phyloP scores from a whole-genome alignment of 805 yeast species.

The Teunomyces aglyptinius region DNA sequence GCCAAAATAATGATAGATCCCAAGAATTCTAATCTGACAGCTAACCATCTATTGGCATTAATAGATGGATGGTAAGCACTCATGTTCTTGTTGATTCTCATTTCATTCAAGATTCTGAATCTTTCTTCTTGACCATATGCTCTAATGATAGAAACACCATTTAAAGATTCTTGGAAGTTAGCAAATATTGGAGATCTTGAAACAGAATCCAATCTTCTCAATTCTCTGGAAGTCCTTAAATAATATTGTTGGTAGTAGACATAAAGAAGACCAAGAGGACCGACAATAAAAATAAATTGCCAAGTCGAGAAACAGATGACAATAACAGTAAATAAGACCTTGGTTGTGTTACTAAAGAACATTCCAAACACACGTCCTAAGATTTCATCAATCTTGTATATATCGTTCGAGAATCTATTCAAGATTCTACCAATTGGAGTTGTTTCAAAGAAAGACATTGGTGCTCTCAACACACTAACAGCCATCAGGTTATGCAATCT shows the following conservation, averaged over 20 bases:
- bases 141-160: conserved; percentile 72
- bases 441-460: conserved; percentile 94
- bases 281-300: conserved; percentile 68
- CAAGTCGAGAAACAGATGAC: conserved; percentile 89
- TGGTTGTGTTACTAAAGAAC: conserved; percentile 60
- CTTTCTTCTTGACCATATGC: conserved; percentile 68
- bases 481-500: conserved; percentile 77
- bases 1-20: conserved; percentile 87
- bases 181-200: conserved; percentile 80
- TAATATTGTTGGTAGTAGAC: conserved; percentile 74
- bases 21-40: conserved; percentile 86
- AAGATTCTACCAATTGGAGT: conserved; percentile 92
- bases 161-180: conserved; percentile 78
- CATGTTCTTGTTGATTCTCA: conserved; percentile 81
- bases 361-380: conserved; percentile 68
- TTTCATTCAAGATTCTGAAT: conserved; percentile 61
- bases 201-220: conserved; percentile 78
- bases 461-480: conserved; percentile 69
- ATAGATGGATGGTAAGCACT: conserved; percentile 90
- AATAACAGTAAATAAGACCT: conserved; percentile 68
- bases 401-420: conserved; percentile 88
- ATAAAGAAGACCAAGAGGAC: conserved; percentile 69
- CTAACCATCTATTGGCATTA: conserved; percentile 95
- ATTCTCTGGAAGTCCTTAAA: conserved; percentile 73
- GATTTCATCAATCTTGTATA: conserved; percentile 82